Evolutionary conservation across 1,284 basidiomycete genomes (phyloP), one percentile per base, ranked within the genome.

Genomic region (Ceratobasidium theobromae): DNA sequence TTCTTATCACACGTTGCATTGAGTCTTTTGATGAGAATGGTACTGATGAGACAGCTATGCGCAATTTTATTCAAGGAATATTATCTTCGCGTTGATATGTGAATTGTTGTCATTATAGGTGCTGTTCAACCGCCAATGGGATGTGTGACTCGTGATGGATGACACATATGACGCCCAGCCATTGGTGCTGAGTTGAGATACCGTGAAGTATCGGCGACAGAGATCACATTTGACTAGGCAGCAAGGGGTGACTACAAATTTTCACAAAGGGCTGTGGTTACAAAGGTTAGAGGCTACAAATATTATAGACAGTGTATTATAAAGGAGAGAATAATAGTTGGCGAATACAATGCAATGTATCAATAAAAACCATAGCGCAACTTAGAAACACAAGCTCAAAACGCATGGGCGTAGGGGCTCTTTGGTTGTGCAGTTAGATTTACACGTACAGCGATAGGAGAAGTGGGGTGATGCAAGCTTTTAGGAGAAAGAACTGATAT

Each of bases 1-100:
- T 93, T 57, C 83, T 84, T 2, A 79, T 86, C 30, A 75, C 81
- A 53, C 82, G 88, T 52, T 90, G 87, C 74, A 86, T 92, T 25
- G 86, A 90, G 72, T 84, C 82, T 18, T 86, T 82, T 11, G 89
- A 92, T 40, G 45, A 65, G 25, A 53, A 53, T 27, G 45, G 41
- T 32, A 28, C 55, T 23, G 68, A 57, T 28, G 60, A 69, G 35
- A 49, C 52, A 8, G 62, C 54, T 11, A 60, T 68, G 35, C 53
- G 66, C 46, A 53, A 41, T 21, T 69, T 69, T 25, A 32, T 68
- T 23, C 67, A 69, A 54, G 43, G 54, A 12, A 64, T 64, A 18
- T 28, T 53, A 38, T 64, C 49, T 64, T 64, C 60, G 60, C 60
- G 60, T 64, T 64, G 45, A 64, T 53, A 23, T 45, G 49, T 49